Percentiles rank a stretch among this genome's conserved stretches.
phyloP scores from a whole-genome alignment of 2,329 filamentous ascomycete genomes.

The Penicillium italicum region DNA sequence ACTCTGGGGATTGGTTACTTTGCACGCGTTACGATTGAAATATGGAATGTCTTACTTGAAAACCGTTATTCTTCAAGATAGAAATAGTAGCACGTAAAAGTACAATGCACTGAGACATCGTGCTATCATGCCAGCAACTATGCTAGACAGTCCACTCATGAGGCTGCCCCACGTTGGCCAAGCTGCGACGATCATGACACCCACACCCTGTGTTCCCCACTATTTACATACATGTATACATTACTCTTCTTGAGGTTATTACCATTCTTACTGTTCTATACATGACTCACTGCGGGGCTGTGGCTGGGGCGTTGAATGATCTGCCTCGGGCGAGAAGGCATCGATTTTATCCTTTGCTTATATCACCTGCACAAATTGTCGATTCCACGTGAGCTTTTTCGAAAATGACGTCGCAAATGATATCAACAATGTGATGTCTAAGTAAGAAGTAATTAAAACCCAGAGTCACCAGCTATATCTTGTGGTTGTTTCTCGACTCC shows the following conservation, averaged over 20 bases:
- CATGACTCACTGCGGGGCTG: slow-evolving; percentile 5
- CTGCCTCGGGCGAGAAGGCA: not conserved
- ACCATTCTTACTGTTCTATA: not conserved
- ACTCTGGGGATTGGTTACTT: not conserved
- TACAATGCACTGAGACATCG: not conserved
- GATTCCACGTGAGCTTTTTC: not conserved
- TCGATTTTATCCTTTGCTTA: not conserved
- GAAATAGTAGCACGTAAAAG: not conserved
- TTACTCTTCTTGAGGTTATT: not conserved
- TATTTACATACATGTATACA: not conserved
- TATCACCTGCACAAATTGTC: not conserved
- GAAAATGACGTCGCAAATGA: not conserved
- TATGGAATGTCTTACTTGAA: not conserved
- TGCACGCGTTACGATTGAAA: not conserved
- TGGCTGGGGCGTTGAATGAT: not conserved
- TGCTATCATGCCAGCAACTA: not conserved
- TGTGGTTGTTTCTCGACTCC: not conserved
- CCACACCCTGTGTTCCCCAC: not conserved
- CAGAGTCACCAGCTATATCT: not conserved
- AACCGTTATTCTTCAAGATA: not conserved
- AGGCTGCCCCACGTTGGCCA: not conserved
- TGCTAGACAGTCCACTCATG: not conserved
- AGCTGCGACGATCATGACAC: not conserved
- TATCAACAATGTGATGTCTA: not conserved
- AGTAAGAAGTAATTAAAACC: not conserved